Evolutionary conservation across 2,329 filamentous ascomycete species (phyloP), one percentile per base, ranked within the genome.

Genomic region (Fusarium sp.): DNA sequence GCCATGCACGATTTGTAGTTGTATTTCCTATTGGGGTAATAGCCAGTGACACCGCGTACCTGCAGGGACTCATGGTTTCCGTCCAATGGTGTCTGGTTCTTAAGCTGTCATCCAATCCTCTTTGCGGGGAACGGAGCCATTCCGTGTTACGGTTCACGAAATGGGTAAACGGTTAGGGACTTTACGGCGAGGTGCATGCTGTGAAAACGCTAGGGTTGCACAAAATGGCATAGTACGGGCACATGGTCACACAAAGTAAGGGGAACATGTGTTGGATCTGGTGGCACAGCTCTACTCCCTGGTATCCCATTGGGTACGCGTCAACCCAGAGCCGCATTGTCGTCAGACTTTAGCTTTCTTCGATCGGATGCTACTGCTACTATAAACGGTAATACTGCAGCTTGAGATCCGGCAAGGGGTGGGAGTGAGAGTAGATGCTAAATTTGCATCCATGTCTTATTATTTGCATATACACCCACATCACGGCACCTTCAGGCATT

Each of bases 1-100:
- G 68, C 57, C 65, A 74, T 75, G 72, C 72, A 75, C 33, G 72
- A 70, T 60, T 54, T 64, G 72, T 74, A 58, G 65, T 61, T 35
- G 57, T 30, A 61, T 74, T 67, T 40, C 72, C 69, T 33, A 20
- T 64, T 74, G 11, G 6, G 57, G 72, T 37, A 74, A 66, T 59
- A 54, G 69, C 30, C 52, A 72, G 72, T 70, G 56, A 59, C 74
- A 65, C 64, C 22, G 43, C 25, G 71, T 71, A 60, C 71, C 71
- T 74, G 72, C 72, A 74, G 72, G 72, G 72, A 62, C 65, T 72
- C 63, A 56, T 38, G 59, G 59, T 52, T 56, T 74, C 45, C 59
- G 10, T 52, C 69, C 69, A 69, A 75, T 74, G 32, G 50, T 50
- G 72, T 54, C 45, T 70, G 72, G 57, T 72, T 64, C 72, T 69